Conservation (phyloP, 345 rosid genomes). For the Camelina sativa region DNA sequence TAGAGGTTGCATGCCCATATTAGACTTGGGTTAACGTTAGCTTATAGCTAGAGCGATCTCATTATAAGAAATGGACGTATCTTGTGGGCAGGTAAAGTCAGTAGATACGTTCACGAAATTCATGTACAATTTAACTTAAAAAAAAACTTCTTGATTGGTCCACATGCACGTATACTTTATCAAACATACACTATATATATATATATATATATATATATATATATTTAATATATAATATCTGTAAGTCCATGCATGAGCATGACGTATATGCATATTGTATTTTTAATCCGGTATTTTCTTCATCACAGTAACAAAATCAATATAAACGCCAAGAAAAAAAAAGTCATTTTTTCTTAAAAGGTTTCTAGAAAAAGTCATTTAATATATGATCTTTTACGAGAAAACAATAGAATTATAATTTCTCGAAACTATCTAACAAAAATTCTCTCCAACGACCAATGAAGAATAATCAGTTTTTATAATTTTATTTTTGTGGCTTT, state of each 20-base stretch:
- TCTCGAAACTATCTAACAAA: slow-evolving; percentile 19
- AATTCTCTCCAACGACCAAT: slow-evolving; percentile 23
- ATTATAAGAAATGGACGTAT: slow-evolving; percentile 11
- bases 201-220: too few relatives aligned
- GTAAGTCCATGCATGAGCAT: neutral
- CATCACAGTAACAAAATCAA: neutral
- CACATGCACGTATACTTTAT: slow-evolving; percentile 12
- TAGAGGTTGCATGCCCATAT: too few relatives aligned
- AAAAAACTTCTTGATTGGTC: slow-evolving; percentile 25
- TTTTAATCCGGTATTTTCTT: slow-evolving; percentile 11
- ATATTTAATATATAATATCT: neutral
- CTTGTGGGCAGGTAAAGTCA: slow-evolving; percentile 28
- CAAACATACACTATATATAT: neutral
- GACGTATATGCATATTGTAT: neutral
- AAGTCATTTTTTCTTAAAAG: too few relatives aligned
- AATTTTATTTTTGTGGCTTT: neutral
- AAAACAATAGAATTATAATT: slow-evolving; percentile 5
- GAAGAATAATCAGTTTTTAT: slow-evolving; percentile 25
- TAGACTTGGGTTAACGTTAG: neutral
- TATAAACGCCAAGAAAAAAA: neutral
- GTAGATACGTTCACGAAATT: slow-evolving; percentile 39
- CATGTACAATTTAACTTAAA: slow-evolving; percentile 24
- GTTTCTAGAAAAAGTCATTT: slow-evolving; percentile 1
- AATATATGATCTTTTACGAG: slow-evolving; percentile 28
- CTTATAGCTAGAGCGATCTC: neutral